Evolutionary conservation across 257 asterid genomes (phyloP), one percentile per base, ranked within the genome.

Genomic region (Euphrasia confusa): DNA sequence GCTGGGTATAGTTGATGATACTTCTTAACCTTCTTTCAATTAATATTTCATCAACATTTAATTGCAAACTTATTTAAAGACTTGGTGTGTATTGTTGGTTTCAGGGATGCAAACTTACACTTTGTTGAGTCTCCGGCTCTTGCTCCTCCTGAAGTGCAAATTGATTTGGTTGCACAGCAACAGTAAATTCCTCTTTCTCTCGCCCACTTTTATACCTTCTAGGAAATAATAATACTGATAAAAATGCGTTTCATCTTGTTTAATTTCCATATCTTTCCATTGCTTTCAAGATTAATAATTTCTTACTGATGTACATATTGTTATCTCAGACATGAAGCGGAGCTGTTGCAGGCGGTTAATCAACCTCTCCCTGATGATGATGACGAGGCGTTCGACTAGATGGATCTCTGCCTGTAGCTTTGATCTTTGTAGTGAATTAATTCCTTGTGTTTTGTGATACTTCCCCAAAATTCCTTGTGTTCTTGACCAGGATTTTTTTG

Each of bases 41-140:
- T 3, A 13, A 12, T 11, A 47, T 10, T 12, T 11, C 4, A 18
- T 13, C 13, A 1, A 47, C 18, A 13, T 13, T 12, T 2, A 18
- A 13, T 47, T 47, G 14, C 18, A 37, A 37, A 9, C 42, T 37
- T 37, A 37, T 47, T 47, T 1, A 1, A 47, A 47, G 13, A 47
- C 8, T 47, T 47, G 0, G 1, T 0, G 5, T 35, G 3, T 12
- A 10, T 40, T 37, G 35, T 26, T 15, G 59, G 67, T 30, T 70
- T 37, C 71, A 87, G 95, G 67, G 96, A 88, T 71, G 53, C 75
- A 3, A 83, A 74, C 74, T 74, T 89, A 77, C 95, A 89, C 67
- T 89, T 89, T 68, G 97, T 84, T 12, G 97, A 86, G 80, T 77
- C 89, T 14, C 89, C 91, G 35, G 95, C 95, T 17, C 96, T 89